phyloP scores from a whole-genome alignment of 305 asterid genomes.

The Solanum hybrid region DNA sequence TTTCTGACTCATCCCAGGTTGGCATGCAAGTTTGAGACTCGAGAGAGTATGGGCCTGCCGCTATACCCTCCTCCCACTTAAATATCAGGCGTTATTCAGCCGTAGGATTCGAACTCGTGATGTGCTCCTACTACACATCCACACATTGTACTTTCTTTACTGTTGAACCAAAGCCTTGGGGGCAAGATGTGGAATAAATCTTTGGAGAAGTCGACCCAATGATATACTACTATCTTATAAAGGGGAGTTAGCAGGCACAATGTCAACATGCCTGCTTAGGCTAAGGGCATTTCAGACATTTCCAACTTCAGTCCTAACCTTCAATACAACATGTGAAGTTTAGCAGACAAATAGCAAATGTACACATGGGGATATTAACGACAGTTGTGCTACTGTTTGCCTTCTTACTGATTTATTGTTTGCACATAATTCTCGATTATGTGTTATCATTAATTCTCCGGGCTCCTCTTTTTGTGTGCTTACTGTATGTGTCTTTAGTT shows the following conservation, averaged over 20 bases:
- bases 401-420: neutral
- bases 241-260: neutral
- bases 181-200: neutral
- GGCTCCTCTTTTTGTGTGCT: neutral
- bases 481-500: neutral
- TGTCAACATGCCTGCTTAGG: neutral
- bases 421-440: neutral
- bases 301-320: neutral
- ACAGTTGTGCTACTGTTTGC: neutral
- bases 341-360: neutral
- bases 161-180: neutral
- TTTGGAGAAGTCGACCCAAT: neutral
- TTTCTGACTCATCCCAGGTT: neutral
- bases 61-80: neutral
- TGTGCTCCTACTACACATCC: neutral
- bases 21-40: neutral
- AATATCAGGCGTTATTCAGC: neutral
- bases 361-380: neutral
- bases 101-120: neutral
- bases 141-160: neutral
- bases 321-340: neutral
- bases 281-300: neutral
- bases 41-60: neutral
- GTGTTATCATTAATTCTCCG: neutral
- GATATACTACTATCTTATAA: neutral